These are phyloP conservation scores for Xylariales sp. DNA, from an alignment of 2,329 filamentous ascomycete genomes.

Conservation along the genomic window DNA sequence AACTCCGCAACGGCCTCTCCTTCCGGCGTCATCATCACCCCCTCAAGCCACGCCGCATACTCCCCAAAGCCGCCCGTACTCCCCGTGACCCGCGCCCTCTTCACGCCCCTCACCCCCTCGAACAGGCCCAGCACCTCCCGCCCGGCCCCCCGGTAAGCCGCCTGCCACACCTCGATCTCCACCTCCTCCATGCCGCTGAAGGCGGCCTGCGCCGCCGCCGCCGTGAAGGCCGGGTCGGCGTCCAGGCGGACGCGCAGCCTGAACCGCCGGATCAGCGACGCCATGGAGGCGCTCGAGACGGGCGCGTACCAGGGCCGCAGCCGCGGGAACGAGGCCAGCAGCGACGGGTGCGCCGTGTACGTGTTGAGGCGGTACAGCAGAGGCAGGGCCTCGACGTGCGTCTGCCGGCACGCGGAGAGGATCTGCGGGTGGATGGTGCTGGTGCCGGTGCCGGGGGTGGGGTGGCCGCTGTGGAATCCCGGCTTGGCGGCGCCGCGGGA, in stretches of 20 bases:
- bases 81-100: slow-evolving; percentile 30
- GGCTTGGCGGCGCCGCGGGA: slow-evolving; percentile 13
- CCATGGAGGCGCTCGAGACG: slow-evolving; percentile 19
- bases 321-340: slow-evolving; percentile 37
- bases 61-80: slow-evolving; percentile 36
- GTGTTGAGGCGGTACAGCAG: slow-evolving; percentile 40
- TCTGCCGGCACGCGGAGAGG: slow-evolving; percentile 35
- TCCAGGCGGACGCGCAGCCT: slow-evolving; percentile 37
- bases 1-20: too few relatives aligned
- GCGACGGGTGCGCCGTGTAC: slow-evolving; percentile 36
- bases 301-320: slow-evolving; percentile 27
- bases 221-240: slow-evolving; percentile 29
- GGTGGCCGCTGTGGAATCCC: slow-evolving; percentile 10
- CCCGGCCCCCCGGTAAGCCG: slow-evolving; percentile 32
- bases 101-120: slow-evolving; percentile 38
- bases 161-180: slow-evolving; percentile 34
- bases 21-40: slow-evolving; percentile 1
- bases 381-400: slow-evolving; percentile 34
- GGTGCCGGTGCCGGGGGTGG: slow-evolving; percentile 9
- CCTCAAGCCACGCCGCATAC: slow-evolving; percentile 37
- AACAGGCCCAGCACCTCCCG: slow-evolving; percentile 33
- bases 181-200: slow-evolving; percentile 35
- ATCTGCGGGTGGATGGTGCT: slow-evolving; percentile 28
- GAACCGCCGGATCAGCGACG: slow-evolving; percentile 32
- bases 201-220: slow-evolving; percentile 24